Base-by-base conservation (phyloP, 768 basidiomycete genomes). In the Mycena vulgaris region DNA sequence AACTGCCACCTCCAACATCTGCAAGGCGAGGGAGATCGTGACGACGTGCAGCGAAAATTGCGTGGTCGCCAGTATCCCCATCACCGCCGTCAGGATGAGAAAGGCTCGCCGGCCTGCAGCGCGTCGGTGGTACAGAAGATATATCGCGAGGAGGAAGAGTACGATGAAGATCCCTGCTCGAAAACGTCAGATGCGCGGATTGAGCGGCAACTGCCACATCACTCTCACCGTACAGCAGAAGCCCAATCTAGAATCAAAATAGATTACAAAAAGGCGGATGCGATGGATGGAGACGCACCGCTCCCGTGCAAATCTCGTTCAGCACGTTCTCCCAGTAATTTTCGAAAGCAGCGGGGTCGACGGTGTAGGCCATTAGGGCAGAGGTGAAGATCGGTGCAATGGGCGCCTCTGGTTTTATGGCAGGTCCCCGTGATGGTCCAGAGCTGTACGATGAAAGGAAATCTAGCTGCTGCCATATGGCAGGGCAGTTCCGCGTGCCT, bases 321-420 rank as follows among this genome's bases (percentile, higher is more conserved):
- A 45, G 19, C 19, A 60, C 37, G 13, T 27, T 51, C 1, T 21
- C 40, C 56, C 62, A 60, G 42, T 64, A 70, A 17, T 64, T 60
- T 2, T 59, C 57, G 51, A 64, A 64, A 14, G 35, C 33, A 14
- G 14, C 5, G 25, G 68, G 55, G 25, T 52, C 40, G 39, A 65
- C 63, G n/a, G 10, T 28, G 57, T 70, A 65, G n/a, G 61, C 23
- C 68, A 69, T 69, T 35, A 40, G 55, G 30, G 61, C 11, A 27
- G 19, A 37, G 19, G 7, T 19, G 53, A 49, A 28, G 45, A 40
- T 8, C 23, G n/a, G n/a, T n/a, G n/a, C n/a, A n/a, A n/a, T n/a
- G n/a, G n/a, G n/a, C n/a, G n/a, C n/a, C n/a, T n/a, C n/a, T n/a
- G n/a, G n/a, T n/a, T n/a, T n/a, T n/a, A n/a, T n/a, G n/a, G n/a